Conservation (phyloP, 164 flowering plant species). For the Vitis vinifera region ASM3070453v1 NC_081810.1:5098501-5099000, state of each 20-base stretch:
- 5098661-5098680: conserved; percentile 71
- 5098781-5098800: neutral
- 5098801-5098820: neutral
- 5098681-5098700: conserved; percentile 32
- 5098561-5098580: conserved; percentile 99
- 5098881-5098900: conserved; percentile 65
- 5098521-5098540: conserved; percentile 89
- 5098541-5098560: conserved; percentile 95
- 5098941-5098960: conserved; percentile 82
- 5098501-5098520: conserved; percentile 96
- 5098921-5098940: conserved; percentile 72
- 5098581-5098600: conserved; percentile 98
- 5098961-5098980: conserved; percentile 92
- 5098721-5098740: too few species aligned
- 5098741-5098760: too few species aligned
- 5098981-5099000: conserved; percentile 45
- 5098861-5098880: conserved; percentile 70
- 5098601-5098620: conserved; percentile 92
- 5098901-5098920: conserved; percentile 84
- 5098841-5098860: conserved; percentile 47
- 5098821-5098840: neutral
- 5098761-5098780: too few species aligned
- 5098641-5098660: conserved; percentile 85
- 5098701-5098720: neutral
- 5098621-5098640: conserved; percentile 80